Percentiles rank a stretch among this genome's conserved stretches.
These are phyloP conservation scores for Aspergillus proliferans DNA, from an alignment of 2,329 filamentous ascomycete species.

Conservation along the genomic window DNA sequence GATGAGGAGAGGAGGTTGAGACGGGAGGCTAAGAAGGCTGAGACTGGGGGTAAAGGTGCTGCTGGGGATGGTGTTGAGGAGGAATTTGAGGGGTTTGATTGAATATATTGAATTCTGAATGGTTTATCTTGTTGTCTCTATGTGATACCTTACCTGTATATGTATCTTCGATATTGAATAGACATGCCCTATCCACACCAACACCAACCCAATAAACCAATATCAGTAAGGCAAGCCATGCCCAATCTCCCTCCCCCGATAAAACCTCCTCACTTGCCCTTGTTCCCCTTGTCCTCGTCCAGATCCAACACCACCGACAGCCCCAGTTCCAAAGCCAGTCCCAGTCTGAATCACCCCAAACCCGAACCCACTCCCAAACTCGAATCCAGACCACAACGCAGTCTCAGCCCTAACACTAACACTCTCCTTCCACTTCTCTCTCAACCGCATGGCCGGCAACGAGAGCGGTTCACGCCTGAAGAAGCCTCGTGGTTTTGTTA, in stretches of 20 bases:
- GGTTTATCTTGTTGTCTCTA: no score
- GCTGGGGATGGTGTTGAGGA: constrained; percentile 17
- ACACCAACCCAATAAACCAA: neutral
- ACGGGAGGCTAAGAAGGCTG: constrained; percentile 11
- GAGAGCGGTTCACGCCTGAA: neutral
- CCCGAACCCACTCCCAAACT: neutral
- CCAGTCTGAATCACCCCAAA: no score
- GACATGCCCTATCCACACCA: neutral
- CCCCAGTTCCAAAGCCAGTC: neutral
- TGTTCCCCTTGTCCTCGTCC: no score
- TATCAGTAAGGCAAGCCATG: neutral
- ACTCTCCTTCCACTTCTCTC: neutral
- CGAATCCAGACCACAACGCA: neutral
- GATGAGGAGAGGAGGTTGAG: constrained; percentile 20
- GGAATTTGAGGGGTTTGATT: constrained; percentile 56
- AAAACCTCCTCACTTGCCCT: no score
- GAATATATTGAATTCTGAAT: constrained; percentile 3
- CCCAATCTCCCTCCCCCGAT: no score
- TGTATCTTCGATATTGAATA: neutral
- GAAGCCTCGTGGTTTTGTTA: neutral
- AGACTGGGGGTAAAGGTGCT: neutral
- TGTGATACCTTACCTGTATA: neutral
- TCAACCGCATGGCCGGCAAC: neutral
- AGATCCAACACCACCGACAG: no score
- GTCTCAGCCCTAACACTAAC: neutral